Percentiles rank a stretch among this genome's conserved stretches.
Evolutionary conservation across 2,329 filamentous ascomycete species (phyloP).

Genomic region (Purpureocillium takamizusanense): DNA sequence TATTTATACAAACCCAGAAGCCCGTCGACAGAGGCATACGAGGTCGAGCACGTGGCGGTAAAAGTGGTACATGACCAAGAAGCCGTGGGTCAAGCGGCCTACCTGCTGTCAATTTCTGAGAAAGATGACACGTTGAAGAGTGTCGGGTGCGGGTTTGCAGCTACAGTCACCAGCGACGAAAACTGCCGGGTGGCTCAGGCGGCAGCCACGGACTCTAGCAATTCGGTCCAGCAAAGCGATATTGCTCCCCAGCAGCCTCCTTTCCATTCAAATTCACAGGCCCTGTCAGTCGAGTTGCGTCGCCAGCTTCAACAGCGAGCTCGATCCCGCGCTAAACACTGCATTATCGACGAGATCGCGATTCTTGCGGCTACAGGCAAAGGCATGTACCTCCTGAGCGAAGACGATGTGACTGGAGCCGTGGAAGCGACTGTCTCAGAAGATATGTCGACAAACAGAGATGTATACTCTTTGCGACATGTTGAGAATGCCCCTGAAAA

Average conservation of each 20-base stretch:
- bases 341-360: neutral
- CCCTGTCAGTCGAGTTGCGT: neutral
- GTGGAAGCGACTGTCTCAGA: slow-evolving; percentile 3
- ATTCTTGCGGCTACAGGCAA: neutral
- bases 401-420: slow-evolving; percentile 6
- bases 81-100: slow-evolving; percentile 1
- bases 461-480: neutral
- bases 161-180: neutral
- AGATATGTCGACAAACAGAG: neutral
- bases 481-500: neutral
- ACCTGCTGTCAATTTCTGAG: slow-evolving; percentile 5
- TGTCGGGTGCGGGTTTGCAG: neutral
- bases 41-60: slow-evolving; percentile 7
- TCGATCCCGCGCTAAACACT: slow-evolving; percentile 1
- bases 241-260: too few species aligned
- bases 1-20: slow-evolving; percentile 4
- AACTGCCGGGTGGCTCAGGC: neutral
- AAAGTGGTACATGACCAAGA: slow-evolving; percentile 2
- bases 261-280: too few species aligned
- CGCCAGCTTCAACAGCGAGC: slow-evolving; percentile 3
- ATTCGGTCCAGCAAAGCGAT: too few species aligned
- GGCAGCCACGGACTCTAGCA: neutral
- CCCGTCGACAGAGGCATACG: neutral
- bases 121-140: neutral
- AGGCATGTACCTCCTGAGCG: slow-evolving; percentile 8